Evolutionary conservation across 108 stramenopile genomes (phyloP).

Genomic region (Hondaea fermentalgiana): DNA sequence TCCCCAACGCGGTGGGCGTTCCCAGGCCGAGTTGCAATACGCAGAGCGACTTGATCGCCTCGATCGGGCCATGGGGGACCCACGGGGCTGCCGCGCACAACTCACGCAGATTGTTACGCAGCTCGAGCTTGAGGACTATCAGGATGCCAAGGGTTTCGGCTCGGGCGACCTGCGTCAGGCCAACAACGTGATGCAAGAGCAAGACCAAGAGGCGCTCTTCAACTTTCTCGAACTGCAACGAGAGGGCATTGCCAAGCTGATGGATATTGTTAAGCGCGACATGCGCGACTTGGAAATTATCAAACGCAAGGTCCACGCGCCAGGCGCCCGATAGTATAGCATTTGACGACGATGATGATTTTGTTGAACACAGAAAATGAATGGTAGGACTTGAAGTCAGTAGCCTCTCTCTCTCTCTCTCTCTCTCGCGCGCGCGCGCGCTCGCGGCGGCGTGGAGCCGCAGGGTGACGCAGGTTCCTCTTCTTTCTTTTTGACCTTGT

Average conservation of each 20-base stretch:
- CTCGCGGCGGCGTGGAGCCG: too few species aligned
- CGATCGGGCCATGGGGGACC: background rate
- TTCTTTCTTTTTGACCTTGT: too few species aligned
- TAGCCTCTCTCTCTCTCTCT: too few species aligned
- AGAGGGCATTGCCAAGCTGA: background rate
- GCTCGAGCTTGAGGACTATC: conserved; percentile 18
- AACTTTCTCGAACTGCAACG: background rate
- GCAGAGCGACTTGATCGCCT: background rate
- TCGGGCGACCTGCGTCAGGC: background rate
- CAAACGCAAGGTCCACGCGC: background rate
- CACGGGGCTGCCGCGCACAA: conserved; percentile 14
- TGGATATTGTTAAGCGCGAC: background rate
- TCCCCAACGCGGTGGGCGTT: background rate
- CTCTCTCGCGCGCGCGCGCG: too few species aligned
- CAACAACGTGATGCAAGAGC: background rate
- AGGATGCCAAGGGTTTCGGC: background rate
- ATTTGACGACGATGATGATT: too few species aligned
- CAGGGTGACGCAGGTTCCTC: too few species aligned
- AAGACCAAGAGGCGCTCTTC: conserved; percentile 5
- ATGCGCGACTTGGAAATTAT: conserved; percentile 18
- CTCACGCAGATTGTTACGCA: conserved; percentile 4
- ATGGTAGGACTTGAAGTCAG: too few species aligned
- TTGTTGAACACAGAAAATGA: too few species aligned
- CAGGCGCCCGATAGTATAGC: too few species aligned
- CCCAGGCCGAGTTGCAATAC: background rate